A percentile compares a stretch with the other conserved stretches of the same genome.
phyloP scores from a whole-genome alignment of 2,329 filamentous ascomycete species.

The Phyllosticta citribraziliensis region DNA sequence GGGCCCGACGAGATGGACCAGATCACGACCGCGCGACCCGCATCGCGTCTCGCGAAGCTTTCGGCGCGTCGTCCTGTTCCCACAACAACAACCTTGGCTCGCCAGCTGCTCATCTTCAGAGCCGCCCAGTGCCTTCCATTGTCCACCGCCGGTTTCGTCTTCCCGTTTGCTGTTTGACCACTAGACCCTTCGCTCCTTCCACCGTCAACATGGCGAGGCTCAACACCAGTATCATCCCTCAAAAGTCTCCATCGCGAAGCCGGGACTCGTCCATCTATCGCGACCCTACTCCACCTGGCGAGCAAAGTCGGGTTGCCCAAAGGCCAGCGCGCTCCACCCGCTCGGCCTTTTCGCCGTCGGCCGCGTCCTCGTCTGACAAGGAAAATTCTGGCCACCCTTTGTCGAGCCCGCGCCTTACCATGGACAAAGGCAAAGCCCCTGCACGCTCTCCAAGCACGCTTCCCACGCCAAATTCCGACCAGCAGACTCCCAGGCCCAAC shows the following conservation, averaged over 20 bases:
- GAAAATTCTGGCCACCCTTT: slow-evolving; percentile 30
- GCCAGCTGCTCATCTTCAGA: not conserved
- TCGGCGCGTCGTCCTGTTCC: not conserved
- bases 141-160: not conserved
- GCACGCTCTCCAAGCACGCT: slow-evolving; percentile 18
- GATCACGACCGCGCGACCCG: not conserved
- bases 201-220: slow-evolving; percentile 25
- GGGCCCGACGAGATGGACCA: not conserved
- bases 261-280: slow-evolving; percentile 27
- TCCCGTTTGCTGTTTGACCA: not conserved
- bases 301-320: not conserved
- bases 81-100: not conserved
- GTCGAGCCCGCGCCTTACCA: slow-evolving; percentile 9
- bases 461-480: slow-evolving; percentile 31
- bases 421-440: slow-evolving; percentile 34
- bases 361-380: slow-evolving; percentile 32
- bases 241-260: slow-evolving; percentile 13
- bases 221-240: slow-evolving; percentile 22
- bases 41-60: not conserved
- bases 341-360: not conserved
- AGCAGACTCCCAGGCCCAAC: slow-evolving; percentile 19
- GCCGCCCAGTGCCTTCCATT: not conserved
- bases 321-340: not conserved
- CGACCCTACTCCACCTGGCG: slow-evolving; percentile 24
- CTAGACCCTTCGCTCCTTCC: not conserved